Conservation (phyloP, 371 early-diverging fungal species). For the Umbelopsis sp. region DNA sequence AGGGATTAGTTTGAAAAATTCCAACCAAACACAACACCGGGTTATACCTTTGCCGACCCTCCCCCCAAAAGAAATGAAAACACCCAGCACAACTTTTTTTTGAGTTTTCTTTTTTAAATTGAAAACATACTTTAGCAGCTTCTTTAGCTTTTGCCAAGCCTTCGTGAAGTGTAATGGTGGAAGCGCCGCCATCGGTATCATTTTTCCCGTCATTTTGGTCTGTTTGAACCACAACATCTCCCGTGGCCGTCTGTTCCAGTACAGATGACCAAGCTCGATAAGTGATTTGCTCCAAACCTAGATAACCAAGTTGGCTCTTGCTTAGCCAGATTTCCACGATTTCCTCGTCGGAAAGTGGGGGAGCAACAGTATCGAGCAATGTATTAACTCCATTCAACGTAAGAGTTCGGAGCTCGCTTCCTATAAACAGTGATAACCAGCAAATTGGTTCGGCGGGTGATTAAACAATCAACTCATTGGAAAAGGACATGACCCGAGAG, state of each 20-base stretch:
- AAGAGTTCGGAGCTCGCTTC: slow-evolving; percentile 49
- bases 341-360: slow-evolving; percentile 73
- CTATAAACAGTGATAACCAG: slow-evolving; percentile 22
- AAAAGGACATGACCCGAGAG: too few species aligned
- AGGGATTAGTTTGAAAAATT: too few species aligned
- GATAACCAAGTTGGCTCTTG: slow-evolving; percentile 66
- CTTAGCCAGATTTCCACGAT: slow-evolving; percentile 68
- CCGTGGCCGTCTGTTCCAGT: slow-evolving; percentile 71
- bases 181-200: slow-evolving; percentile 32
- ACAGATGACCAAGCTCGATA: slow-evolving; percentile 67
- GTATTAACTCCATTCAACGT: slow-evolving; percentile 46
- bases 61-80: neutral
- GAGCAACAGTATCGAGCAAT: slow-evolving; percentile 66
- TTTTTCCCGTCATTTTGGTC: slow-evolving; percentile 39
- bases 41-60: neutral
- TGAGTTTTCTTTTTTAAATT: neutral
- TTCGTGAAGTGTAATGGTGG: neutral
- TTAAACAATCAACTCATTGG: too few species aligned
- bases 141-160: slow-evolving; percentile 11
- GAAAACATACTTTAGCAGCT: neutral
- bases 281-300: slow-evolving; percentile 59
- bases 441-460: too few species aligned
- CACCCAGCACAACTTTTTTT: neutral
- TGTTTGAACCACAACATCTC: slow-evolving; percentile 64
- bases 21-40: neutral